Evolutionary conservation across 805 yeast genomes (phyloP), one percentile per base, ranked within the genome.

Genomic region (Komagataella populi): DNA sequence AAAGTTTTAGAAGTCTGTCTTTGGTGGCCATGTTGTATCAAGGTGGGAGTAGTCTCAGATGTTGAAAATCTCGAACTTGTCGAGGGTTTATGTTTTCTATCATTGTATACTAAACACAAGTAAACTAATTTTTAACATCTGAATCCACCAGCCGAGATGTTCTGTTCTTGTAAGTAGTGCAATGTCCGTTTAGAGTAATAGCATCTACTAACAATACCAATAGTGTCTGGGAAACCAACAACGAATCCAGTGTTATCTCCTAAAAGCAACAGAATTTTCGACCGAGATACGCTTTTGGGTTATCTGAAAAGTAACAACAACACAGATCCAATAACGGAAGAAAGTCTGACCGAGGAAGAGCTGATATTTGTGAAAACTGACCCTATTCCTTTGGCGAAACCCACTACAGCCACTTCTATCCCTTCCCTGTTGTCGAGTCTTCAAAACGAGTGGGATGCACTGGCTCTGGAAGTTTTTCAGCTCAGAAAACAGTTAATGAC

Each of bases 381-480:
- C 4, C 69, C 74, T 4, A 65, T 63, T 4, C 57, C 56, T 12
- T 30, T 50, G 3, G 44, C 55, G 48, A 67, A 63, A 56, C 78
- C 72, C 7, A 71, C 84, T 1, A 69, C 74, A 0, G 60, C 70
- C 53, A 76, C 81, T 20, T 84, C 95, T 0, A 86, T 90, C 30
- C 98, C 98, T 0, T 72, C 86, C 3, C 65, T 90, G 58, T 69
- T 90, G 49, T 72, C 87, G 2, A 70, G 84, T 1, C 78, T 90
- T 55, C 96, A 90, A 62, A 80, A 83, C 54, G 96, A 89, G 64
- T 90, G 95, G 89, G 97, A 90, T 61, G 78, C 96, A 0, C 63
- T 87, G 47, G 86, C 91, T 24, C 68, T 90, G 50, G 97, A 91
- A 60, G 73, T 84, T 18, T 88, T 87, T 60, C 76, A 81, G 45